These are phyloP conservation scores for Schizopora paradoxa DNA, from an alignment of 1,284 basidiomycete genomes.

Conservation along the genomic window DNA sequence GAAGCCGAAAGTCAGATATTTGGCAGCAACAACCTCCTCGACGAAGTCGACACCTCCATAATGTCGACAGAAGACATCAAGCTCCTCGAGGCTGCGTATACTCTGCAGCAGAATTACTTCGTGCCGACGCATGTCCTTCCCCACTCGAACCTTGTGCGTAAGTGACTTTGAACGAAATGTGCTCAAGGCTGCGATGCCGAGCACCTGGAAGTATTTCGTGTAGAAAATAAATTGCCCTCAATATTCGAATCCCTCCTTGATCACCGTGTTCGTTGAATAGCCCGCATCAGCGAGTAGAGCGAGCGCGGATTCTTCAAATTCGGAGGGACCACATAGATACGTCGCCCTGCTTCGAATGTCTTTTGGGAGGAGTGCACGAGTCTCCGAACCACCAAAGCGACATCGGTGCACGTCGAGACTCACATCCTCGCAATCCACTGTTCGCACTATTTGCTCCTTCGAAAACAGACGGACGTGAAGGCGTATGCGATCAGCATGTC, in stretches of 20 bases:
- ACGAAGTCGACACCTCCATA: background rate
- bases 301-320: constrained; percentile 32
- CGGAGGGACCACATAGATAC: constrained; percentile 36
- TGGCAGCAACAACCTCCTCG: background rate
- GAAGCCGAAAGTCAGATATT: background rate
- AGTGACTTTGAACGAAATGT: background rate
- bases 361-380: too few species aligned
- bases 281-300: constrained; percentile 27
- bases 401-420: constrained; percentile 17
- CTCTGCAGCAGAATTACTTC: background rate
- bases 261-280: constrained; percentile 25
- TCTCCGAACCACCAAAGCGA: constrained; percentile 12
- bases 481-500: constrained; percentile 20
- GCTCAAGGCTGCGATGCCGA: background rate
- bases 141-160: background rate
- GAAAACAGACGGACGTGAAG: background rate
- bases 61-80: too few species aligned
- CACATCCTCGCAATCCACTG: constrained; percentile 19
- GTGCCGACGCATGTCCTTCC: background rate
- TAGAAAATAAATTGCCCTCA: constrained; percentile 19
- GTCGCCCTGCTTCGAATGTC: too few species aligned
- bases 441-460: constrained; percentile 15
- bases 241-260: constrained; percentile 36
- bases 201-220: background rate
- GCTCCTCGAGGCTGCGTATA: background rate